A percentile compares a stretch with the other conserved stretches of the same genome.
Evolutionary conservation across 2,329 filamentous ascomycete genomes (phyloP).

Genomic region (Coniochaeta ligniaria): DNA sequence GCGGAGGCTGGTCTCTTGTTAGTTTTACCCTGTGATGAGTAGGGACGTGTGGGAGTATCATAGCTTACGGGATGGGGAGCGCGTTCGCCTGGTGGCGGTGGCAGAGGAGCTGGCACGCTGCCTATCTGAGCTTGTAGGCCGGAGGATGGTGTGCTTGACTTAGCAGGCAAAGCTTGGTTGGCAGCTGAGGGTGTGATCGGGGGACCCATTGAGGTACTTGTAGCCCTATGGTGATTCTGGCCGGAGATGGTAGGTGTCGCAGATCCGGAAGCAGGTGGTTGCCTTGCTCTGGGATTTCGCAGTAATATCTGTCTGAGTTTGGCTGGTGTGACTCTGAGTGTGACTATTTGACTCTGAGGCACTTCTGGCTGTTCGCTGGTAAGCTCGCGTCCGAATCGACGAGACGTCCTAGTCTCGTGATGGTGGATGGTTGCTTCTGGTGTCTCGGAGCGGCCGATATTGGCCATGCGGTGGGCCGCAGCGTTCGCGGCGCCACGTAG

Average conservation of each 20-base stretch:
- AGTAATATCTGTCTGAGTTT: conserved; percentile 59
- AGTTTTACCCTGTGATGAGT: conserved; percentile 1
- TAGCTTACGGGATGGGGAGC: conserved; percentile 50
- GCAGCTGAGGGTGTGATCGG: conserved; percentile 33
- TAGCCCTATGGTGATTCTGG: conserved; percentile 40
- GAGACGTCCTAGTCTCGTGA: conserved; percentile 66
- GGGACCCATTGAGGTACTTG: conserved; percentile 46
- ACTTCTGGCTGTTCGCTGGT: conserved; percentile 78
- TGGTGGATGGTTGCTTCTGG: conserved; percentile 68
- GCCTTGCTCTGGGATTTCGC: conserved; percentile 32
- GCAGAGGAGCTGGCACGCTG: conserved; percentile 60
- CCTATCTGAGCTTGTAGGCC: conserved; percentile 51
- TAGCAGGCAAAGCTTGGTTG: conserved; percentile 18
- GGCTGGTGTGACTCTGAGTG: conserved; percentile 64
- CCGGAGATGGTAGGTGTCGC: conserved; percentile 30
- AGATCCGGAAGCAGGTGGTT: conserved; percentile 31
- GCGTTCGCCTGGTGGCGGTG: conserved; percentile 49
- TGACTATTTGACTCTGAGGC: conserved; percentile 62
- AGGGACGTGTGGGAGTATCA: conserved; percentile 12
- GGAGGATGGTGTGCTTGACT: conserved; percentile 18
- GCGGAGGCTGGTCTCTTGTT: conserved; percentile 55
- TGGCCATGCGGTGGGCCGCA: conserved; percentile 81
- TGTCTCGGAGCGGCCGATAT: conserved; percentile 77
- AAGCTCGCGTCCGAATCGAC: conserved; percentile 48
- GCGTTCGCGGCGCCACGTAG: conserved; percentile 84